Conservation (phyloP, 345 rosid species). For the Aquilaria yunnanensis region DNA sequence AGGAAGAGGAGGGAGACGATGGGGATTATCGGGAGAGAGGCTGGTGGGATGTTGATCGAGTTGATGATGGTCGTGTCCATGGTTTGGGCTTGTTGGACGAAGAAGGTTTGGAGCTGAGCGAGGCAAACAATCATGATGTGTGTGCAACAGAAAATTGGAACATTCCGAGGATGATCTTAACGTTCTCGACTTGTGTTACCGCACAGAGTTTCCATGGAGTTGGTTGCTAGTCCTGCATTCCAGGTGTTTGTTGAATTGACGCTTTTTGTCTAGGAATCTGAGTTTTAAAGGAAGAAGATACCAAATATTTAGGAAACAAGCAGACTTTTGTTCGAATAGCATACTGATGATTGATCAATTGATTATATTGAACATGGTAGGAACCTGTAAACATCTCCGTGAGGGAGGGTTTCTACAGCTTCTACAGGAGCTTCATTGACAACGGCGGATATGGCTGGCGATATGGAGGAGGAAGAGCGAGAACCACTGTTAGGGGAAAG, state of each 20-base stretch:
- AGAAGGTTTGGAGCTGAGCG: constrained; percentile 55
- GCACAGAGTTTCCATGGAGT: constrained; percentile 56
- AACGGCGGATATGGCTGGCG: no score
- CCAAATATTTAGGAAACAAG: no score
- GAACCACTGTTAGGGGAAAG: no score
- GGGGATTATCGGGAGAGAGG: constrained; percentile 50
- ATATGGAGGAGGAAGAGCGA: no score
- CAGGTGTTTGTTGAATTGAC: constrained; percentile 29
- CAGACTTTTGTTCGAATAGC: no score
- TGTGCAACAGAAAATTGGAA: constrained; percentile 51
- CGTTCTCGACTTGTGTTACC: constrained; percentile 60
- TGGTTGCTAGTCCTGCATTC: constrained; percentile 9
- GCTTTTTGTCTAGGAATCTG: constrained; percentile 55
- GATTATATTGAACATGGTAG: no score
- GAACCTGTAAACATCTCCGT: constrained; percentile 39
- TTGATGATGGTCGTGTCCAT: constrained; percentile 37
- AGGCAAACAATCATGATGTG: constrained; percentile 49
- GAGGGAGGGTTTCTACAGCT: constrained; percentile 35
- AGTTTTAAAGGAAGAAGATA: not conserved
- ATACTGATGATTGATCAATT: no score
- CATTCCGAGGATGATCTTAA: constrained; percentile 44
- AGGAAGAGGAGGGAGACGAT: constrained; percentile 31
- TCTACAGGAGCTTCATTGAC: constrained; percentile 31
- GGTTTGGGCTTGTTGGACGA: constrained; percentile 42
- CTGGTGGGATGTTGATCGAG: constrained; percentile 42